phyloP scores from a whole-genome alignment of 1,139 yeast species.

The Pichia sp. region DNA sequence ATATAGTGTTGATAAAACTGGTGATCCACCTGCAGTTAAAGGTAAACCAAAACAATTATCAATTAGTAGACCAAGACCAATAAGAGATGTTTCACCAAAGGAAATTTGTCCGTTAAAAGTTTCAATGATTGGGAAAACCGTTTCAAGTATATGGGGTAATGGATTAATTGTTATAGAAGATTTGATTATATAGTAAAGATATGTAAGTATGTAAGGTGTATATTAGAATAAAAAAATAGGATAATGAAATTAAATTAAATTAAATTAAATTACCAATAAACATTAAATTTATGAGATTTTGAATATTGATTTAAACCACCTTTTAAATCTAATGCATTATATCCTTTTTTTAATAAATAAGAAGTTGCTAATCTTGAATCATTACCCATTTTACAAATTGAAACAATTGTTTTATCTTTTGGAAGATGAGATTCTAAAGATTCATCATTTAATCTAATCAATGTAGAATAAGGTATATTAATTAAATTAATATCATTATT shows the following conservation, averaged over 20 bases:
- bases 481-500: constrained; percentile 47
- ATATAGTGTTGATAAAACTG: constrained; percentile 23
- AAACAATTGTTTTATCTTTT: constrained; percentile 25
- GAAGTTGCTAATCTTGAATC: constrained; percentile 80
- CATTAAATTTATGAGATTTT: constrained; percentile 60
- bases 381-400: constrained; percentile 83
- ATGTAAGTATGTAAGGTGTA: not conserved
- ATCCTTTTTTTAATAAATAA: constrained; percentile 45
- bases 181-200: constrained; percentile 24
- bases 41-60: constrained; percentile 2
- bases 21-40: constrained; percentile 9
- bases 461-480: constrained; percentile 56
- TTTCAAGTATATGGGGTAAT: constrained; percentile 50
- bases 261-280: constrained; percentile 39
- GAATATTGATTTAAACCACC: constrained; percentile 76
- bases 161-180: constrained; percentile 67
- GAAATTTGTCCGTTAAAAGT: constrained; percentile 7
- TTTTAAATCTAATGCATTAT: constrained; percentile 56
- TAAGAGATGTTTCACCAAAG: constrained; percentile 1
- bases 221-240: not conserved
- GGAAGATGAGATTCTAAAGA: constrained; percentile 20
- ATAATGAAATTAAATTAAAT: too few species aligned
- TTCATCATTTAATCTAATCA: constrained; percentile 33
- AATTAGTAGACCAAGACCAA: constrained; percentile 1
- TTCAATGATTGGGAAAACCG: constrained; percentile 2